phyloP scores from a whole-genome alignment of 2,329 filamentous ascomycete species.

The Lasiodiplodia hormozganensis region DNA sequence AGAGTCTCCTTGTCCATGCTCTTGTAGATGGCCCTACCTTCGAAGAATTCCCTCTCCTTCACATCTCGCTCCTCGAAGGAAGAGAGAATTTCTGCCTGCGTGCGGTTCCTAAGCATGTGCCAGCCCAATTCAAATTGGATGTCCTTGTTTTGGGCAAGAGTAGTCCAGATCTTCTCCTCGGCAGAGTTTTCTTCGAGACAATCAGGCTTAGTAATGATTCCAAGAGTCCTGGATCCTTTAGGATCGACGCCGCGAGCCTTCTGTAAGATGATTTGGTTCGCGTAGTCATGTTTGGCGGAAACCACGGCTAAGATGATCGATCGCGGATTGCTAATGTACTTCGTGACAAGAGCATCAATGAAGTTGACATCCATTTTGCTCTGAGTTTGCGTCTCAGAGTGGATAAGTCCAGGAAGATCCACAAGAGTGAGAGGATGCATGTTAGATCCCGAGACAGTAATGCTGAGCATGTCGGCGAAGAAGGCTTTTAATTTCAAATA shows the following conservation, averaged over 20 bases:
- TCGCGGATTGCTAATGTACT: constrained; percentile 59
- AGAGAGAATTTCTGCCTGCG: constrained; percentile 36
- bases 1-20: constrained; percentile 33
- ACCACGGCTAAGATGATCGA: constrained; percentile 42
- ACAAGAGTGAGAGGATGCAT: constrained; percentile 41
- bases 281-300: constrained; percentile 47
- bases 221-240: constrained; percentile 42
- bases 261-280: constrained; percentile 55
- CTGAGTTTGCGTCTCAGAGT: constrained; percentile 39
- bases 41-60: neutral
- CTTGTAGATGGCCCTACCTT: neutral
- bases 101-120: constrained; percentile 61
- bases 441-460: constrained; percentile 36
- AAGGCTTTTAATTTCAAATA: too few species aligned
- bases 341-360: constrained; percentile 48
- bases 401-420: constrained; percentile 49
- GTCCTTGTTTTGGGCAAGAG: constrained; percentile 49
- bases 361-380: constrained; percentile 43
- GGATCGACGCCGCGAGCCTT: constrained; percentile 46
- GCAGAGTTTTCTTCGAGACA: constrained; percentile 44
- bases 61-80: constrained; percentile 29
- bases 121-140: constrained; percentile 56
- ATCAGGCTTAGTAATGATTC: constrained; percentile 49
- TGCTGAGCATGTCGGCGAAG: constrained; percentile 35
- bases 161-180: constrained; percentile 50